Conservation (phyloP, 1,139 yeast species). For the Lodderomyces orthopsilosis region DNA sequence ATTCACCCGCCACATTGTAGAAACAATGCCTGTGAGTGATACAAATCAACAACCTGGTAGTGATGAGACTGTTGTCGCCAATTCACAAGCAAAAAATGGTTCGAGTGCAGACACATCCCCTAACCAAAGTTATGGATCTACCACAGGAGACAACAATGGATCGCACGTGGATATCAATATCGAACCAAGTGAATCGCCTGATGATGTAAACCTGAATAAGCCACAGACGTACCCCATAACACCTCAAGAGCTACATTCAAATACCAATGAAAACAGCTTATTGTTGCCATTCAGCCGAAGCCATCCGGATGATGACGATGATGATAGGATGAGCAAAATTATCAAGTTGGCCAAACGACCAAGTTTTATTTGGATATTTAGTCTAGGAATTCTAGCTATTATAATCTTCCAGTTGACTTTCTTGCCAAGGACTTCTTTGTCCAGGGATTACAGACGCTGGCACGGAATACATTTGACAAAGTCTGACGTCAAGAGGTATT, state of each 20-base stretch:
- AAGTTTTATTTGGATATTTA: constrained; percentile 48
- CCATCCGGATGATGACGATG: constrained; percentile 10
- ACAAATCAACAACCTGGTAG: neutral
- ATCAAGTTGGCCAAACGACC: constrained; percentile 30
- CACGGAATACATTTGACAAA: constrained; percentile 63
- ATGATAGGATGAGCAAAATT: constrained; percentile 16
- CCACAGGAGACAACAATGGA: neutral
- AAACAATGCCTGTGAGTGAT: neutral
- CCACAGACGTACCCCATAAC: constrained; percentile 10
- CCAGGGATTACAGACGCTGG: constrained; percentile 76
- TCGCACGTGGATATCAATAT: constrained; percentile 4
- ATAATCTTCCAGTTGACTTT: constrained; percentile 67
- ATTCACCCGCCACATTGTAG: neutral
- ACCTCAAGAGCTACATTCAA: constrained; percentile 7
- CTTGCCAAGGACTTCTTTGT: constrained; percentile 81
- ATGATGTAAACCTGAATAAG: constrained; percentile 1
- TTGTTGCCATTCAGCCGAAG: neutral
- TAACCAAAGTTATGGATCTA: constrained; percentile 1
- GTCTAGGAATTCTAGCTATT: constrained; percentile 53
- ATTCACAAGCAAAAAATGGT: neutral
- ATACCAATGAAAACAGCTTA: neutral
- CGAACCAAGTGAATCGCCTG: constrained; percentile 2
- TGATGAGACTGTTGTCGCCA: neutral
- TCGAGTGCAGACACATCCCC: neutral
- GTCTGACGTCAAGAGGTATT: constrained; percentile 57